Evolutionary conservation across 2,329 filamentous ascomycete genomes (phyloP), one percentile per base, ranked within the genome.

Genomic region (Fusarium sarcochroum): DNA sequence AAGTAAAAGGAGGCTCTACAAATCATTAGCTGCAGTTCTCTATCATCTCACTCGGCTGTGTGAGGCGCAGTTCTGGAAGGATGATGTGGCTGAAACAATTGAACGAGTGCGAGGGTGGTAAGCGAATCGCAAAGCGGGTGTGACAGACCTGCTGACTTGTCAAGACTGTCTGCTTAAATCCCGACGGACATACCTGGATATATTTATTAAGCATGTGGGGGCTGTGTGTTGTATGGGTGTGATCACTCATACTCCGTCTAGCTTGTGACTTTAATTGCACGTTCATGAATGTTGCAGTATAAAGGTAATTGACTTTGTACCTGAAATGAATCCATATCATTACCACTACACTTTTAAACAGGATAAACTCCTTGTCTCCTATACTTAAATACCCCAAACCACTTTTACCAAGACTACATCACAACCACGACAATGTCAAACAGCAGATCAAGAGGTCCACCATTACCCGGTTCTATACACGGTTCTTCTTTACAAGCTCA

Each of bases 371-470:
- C 25, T 27, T 27, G 25, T 27, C 25, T 27, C 25, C 25, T 27
- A 27, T 27, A 15, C 42, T 18, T 14, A 5, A 20, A 20, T 20
- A 8, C n/a, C 17, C 10, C 3, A 30, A 8, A 9, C 17, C 17
- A 30, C 17, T 14, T 20, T 30, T 20, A 9, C 10, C 25, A 27
- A 38, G 1, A 20, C 8, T 27, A 10, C 34, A 13, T n/a, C 3
- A 21, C 25, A 7, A 11, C 3, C 25, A 14, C 2, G 3, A 41
- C 9, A n/a, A 51, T 52, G 49, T 42, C 49, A 11, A 23, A 52
- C 15, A 40, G 47, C n/a, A 50, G 35, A 50, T 52, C 49, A 14
- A 52, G 18, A 18, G 49, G 49, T 11, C 49, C 49, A 32, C 37
- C 37, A 15, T 11, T 52, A 7, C 49, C 49, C 11, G 1, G 17